Conservation (phyloP, 2,329 filamentous ascomycete genomes). For the Fusarium newnesense region DNA sequence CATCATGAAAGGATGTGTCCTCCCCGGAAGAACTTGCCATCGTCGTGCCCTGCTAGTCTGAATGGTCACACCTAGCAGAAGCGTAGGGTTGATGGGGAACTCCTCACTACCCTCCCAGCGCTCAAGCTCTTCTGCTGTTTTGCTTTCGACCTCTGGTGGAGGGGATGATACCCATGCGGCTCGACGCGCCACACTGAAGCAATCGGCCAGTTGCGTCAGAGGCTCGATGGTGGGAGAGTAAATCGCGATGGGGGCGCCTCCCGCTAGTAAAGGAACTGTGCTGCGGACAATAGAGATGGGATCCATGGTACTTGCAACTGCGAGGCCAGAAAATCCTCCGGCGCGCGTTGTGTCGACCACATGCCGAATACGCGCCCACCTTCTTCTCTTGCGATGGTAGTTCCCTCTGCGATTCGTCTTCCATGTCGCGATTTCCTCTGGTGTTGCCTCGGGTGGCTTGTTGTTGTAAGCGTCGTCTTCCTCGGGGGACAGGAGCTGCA, state of each 20-base stretch:
- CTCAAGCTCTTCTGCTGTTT: constrained; percentile 61
- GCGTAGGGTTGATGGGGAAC: constrained; percentile 87
- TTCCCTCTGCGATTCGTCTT: constrained; percentile 85
- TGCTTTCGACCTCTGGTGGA: constrained; percentile 57
- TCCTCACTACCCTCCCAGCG: constrained; percentile 72
- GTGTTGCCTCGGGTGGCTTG: constrained; percentile 68
- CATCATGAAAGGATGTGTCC: constrained; percentile 96
- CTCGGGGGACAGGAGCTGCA: constrained; percentile 84
- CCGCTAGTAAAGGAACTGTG: constrained; percentile 80
- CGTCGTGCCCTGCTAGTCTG: constrained; percentile 82
- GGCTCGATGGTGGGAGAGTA: constrained; percentile 87
- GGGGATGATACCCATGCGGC: constrained; percentile 75
- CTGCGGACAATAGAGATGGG: constrained; percentile 79
- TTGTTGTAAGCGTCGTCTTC: constrained; percentile 78
- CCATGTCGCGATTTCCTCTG: constrained; percentile 72
- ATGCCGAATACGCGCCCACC: constrained; percentile 78
- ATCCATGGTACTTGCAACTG: constrained; percentile 86
- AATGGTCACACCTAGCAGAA: constrained; percentile 81
- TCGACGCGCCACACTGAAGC: constrained; percentile 82
- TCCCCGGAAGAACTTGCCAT: constrained; percentile 91
- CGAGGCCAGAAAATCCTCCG: constrained; percentile 84
- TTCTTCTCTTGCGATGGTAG: constrained; percentile 88
- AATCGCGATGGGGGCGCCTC: constrained; percentile 85
- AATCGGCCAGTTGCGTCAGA: constrained; percentile 79
- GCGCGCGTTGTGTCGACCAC: constrained; percentile 79